Conservation (phyloP, 257 asterid genomes). For the Parsonsia alboflavescens region DNA sequence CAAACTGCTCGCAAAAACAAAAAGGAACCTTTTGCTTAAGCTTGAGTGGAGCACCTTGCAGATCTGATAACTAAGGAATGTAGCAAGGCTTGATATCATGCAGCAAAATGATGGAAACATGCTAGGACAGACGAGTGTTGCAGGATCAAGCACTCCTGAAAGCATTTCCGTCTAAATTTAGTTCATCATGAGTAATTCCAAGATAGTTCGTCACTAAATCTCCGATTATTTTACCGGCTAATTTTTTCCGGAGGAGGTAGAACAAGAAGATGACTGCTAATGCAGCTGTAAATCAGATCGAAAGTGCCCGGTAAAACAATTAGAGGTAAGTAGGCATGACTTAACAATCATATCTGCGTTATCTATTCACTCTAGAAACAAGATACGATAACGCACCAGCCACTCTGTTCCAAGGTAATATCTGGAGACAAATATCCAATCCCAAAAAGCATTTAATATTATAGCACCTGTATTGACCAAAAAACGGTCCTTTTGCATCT, state of each 20-base stretch:
- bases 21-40: too few relatives aligned
- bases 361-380: not conserved
- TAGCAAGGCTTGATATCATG: too few relatives aligned
- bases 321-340: not conserved
- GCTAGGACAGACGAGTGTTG: too few relatives aligned
- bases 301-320: constrained; percentile 2
- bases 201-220: not conserved
- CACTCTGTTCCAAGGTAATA: constrained; percentile 38
- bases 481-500: constrained; percentile 35
- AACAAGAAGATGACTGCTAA: constrained; percentile 4
- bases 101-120: too few relatives aligned
- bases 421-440: constrained; percentile 40
- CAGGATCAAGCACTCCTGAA: too few relatives aligned
- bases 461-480: constrained; percentile 38
- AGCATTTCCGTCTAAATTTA: too few relatives aligned
- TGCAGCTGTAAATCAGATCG: constrained; percentile 10
- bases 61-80: too few relatives aligned
- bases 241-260: constrained; percentile 15
- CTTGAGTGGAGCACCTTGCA: too few relatives aligned
- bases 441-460: constrained; percentile 39
- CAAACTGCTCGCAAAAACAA: too few relatives aligned
- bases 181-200: too few relatives aligned
- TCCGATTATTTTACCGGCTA: constrained; percentile 8
- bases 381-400: constrained; percentile 27
- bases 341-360: not conserved